Conservation (phyloP, 345 rosid genomes). For the Eutrema japonicum region DNA sequence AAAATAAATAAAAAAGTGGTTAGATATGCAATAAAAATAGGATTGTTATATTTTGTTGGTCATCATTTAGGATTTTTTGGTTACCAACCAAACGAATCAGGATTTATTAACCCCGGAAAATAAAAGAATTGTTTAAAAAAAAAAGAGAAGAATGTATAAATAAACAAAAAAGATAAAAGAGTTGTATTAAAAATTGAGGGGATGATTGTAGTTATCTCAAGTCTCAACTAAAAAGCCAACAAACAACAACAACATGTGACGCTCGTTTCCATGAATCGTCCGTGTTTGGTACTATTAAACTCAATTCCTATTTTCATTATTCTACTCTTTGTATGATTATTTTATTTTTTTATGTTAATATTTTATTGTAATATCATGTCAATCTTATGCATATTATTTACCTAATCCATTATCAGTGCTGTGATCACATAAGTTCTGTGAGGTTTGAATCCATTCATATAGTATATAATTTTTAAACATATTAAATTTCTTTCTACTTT, state of each 20-base stretch:
- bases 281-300: slow-evolving; percentile 36
- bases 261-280: slow-evolving; percentile 42
- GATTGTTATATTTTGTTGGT: slow-evolving; percentile 2
- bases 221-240: slow-evolving; percentile 32
- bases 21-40: neutral
- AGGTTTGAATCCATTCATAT: neutral
- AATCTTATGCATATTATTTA: slow-evolving; percentile 25
- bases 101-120: neutral
- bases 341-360: too few species aligned
- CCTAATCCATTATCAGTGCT: neutral
- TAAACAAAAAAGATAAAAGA: neutral
- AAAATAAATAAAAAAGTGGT: neutral
- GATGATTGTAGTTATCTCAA: slow-evolving; percentile 30
- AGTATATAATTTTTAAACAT: neutral
- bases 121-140: neutral
- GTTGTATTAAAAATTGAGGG: neutral
- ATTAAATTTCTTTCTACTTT: neutral
- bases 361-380: neutral
- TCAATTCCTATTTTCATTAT: slow-evolving; percentile 13
- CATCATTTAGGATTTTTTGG: slow-evolving; percentile 1
- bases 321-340: neutral
- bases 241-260: slow-evolving; percentile 36
- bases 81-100: neutral
- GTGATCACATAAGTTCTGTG: slow-evolving; percentile 32
- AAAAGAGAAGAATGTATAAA: neutral